These are phyloP conservation scores for Penicillium sp. DNA, from an alignment of 2,329 filamentous ascomycete species.

Conservation along the genomic window DNA sequence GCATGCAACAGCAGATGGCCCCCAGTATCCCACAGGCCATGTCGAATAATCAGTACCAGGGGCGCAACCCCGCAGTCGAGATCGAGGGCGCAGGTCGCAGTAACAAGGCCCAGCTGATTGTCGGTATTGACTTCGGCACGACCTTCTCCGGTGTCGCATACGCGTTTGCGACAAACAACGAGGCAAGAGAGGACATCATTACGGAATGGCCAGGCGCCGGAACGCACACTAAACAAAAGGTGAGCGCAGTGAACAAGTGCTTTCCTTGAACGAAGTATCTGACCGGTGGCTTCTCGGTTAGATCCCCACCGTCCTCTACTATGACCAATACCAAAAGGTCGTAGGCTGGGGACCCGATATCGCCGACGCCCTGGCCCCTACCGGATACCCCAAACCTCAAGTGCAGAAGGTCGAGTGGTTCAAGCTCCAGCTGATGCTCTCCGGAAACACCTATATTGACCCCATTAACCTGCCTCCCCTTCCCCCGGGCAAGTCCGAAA, in stretches of 20 bases:
- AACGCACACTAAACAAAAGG: conserved; percentile 98
- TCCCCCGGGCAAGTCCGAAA: conserved; percentile 96
- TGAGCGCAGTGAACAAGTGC: conserved; percentile 38
- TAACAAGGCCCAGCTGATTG: conserved; percentile 95
- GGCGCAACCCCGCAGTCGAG: conserved; percentile 54
- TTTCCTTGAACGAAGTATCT: neutral
- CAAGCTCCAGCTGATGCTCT: conserved; percentile 98
- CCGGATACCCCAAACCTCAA: conserved; percentile 93
- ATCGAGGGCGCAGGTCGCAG: conserved; percentile 84
- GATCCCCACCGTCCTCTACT: conserved; percentile 99
- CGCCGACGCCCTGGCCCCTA: conserved; percentile 91
- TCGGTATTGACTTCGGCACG: conserved; percentile 98
- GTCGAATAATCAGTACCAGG: conserved; percentile 29
- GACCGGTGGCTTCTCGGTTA: conserved; percentile 4
- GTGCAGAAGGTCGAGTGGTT: conserved; percentile 99
- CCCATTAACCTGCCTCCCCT: conserved; percentile 97
- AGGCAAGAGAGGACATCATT: conserved; percentile 97
- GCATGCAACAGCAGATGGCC: conserved; percentile 37
- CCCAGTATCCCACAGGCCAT: conserved; percentile 31
- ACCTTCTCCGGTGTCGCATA: conserved; percentile 98
- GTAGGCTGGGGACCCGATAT: conserved; percentile 99
- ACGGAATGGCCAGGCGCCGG: conserved; percentile 98
- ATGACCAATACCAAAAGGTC: conserved; percentile 98
- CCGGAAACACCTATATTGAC: conserved; percentile 98
- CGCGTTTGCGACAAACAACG: conserved; percentile 88